These are phyloP conservation scores for Plectranthus barbatus DNA, from an alignment of 257 asterid species.

Conservation along the genomic window DNA sequence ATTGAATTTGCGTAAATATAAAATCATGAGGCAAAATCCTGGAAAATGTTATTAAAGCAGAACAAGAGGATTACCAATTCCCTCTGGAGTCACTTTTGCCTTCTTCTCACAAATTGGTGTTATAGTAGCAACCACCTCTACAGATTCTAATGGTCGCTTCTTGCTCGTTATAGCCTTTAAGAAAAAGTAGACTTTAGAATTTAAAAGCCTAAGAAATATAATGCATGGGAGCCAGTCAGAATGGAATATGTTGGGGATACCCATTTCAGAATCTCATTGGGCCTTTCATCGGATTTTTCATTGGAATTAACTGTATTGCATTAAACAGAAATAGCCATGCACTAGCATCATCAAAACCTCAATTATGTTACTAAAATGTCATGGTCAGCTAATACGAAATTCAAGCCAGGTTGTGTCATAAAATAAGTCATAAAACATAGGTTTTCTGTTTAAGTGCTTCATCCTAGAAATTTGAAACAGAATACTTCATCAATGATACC, in stretches of 20 bases:
- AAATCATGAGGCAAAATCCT: not conserved
- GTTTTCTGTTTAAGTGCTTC: not conserved
- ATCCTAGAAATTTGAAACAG: not conserved
- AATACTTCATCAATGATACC: not conserved
- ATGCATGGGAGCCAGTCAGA: too few relatives aligned
- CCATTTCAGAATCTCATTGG: not conserved
- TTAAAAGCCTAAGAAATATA: not conserved
- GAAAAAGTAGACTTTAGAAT: not conserved
- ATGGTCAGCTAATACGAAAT: not conserved
- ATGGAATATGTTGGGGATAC: not conserved
- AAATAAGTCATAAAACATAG: not conserved
- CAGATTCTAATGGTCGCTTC: conserved; percentile 47
- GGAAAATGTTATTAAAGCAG: not conserved
- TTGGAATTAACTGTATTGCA: not conserved
- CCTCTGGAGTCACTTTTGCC: conserved; percentile 62
- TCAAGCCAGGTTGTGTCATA: not conserved
- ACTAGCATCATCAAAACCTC: not conserved
- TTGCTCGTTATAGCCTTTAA: conserved; percentile 42
- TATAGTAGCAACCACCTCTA: conserved; percentile 14
- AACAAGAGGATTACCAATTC: conserved; percentile 38
- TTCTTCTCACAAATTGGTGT: conserved; percentile 57
- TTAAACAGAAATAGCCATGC: not conserved
- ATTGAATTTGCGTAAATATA: not conserved
- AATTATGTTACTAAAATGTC: not conserved
- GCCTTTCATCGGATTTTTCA: not conserved